These are phyloP conservation scores for Kappamyces sp. DNA, from an alignment of 192 early-diverging fungal species.

Conservation along the genomic window DNA sequence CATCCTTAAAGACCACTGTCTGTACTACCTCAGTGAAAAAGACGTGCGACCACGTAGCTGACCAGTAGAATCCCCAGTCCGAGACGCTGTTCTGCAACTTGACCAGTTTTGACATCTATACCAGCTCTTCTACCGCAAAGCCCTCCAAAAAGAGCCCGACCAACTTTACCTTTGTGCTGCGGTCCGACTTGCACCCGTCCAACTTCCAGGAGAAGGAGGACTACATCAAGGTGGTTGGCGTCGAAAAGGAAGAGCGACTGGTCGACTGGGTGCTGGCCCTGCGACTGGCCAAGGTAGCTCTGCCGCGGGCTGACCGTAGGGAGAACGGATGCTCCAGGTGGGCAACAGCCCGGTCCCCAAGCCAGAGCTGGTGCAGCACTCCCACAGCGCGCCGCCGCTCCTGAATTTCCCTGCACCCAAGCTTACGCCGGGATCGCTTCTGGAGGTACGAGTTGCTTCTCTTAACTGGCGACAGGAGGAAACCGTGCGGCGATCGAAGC, in stretches of 20 bases:
- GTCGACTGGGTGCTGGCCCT: constrained; percentile 71
- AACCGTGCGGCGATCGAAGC: too few relatives aligned
- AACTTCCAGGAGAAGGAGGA: constrained; percentile 83
- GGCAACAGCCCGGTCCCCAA: neutral
- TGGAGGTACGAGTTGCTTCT: neutral
- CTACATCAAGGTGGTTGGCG: constrained; percentile 70
- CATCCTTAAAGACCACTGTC: constrained; percentile 54
- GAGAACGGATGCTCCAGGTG: neutral
- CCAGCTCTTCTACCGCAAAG: constrained; percentile 54
- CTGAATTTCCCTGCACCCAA: neutral
- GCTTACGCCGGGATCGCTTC: neutral
- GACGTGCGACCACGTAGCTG: constrained; percentile 37
- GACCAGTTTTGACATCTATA: constrained; percentile 78
- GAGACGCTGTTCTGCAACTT: constrained; percentile 48
- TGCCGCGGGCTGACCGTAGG: neutral
- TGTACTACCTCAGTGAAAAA: constrained; percentile 64
- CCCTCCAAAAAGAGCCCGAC: constrained; percentile 67
- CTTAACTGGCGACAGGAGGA: neutral
- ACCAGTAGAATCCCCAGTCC: constrained; percentile 15
- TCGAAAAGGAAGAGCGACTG: constrained; percentile 56
- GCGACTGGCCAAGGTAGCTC: constrained; percentile 59
- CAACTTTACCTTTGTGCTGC: constrained; percentile 74
- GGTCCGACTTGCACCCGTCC: constrained; percentile 68
- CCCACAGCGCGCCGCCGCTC: too few relatives aligned
- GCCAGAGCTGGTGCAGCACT: too few relatives aligned